Conservation (phyloP, 176 grass and related monocot species). For the Olyra latifolia region DNA sequence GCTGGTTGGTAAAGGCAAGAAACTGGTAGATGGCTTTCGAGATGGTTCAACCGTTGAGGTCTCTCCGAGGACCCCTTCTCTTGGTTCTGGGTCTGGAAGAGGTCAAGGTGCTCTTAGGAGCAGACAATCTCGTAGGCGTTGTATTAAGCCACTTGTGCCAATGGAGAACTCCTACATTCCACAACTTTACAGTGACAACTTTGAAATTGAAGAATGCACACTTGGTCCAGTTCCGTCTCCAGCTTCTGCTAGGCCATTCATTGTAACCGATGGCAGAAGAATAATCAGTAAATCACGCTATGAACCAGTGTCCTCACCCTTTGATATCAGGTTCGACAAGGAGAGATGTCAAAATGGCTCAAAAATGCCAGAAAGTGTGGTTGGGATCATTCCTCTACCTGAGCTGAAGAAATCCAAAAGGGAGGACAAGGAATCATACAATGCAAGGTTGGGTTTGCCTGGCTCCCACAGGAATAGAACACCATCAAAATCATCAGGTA, state of each 20-base stretch:
- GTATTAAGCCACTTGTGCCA: conserved; percentile 59
- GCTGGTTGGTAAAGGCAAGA: conserved; percentile 20
- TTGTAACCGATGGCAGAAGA: conserved; percentile 77
- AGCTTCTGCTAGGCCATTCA: conserved; percentile 54
- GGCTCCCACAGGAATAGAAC: conserved; percentile 32
- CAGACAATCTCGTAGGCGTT: conserved; percentile 45
- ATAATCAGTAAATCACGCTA: conserved; percentile 73
- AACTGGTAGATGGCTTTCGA: conserved; percentile 38
- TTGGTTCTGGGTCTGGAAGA: conserved; percentile 50
- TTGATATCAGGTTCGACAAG: conserved; percentile 38
- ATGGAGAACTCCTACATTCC: conserved; percentile 70
- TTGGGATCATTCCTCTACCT: conserved; percentile 48
- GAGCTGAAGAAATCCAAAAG: conserved; percentile 60
- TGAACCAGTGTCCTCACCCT: conserved; percentile 41
- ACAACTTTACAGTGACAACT: conserved; percentile 66
- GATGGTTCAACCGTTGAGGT: conserved; percentile 45
- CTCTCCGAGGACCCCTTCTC: conserved; percentile 40
- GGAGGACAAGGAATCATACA: conserved; percentile 27
- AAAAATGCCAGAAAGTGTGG: conserved; percentile 33
- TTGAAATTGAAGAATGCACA: conserved; percentile 80
- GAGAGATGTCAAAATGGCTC: conserved; percentile 26
- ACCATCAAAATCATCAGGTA: conserved; percentile 58
- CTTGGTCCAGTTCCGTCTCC: conserved; percentile 63
- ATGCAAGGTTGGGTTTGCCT: conserved; percentile 18
- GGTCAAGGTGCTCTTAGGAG: conserved; percentile 63